These are phyloP conservation scores for Aspergillus carlsbadensis DNA, from an alignment of 495 filamentous ascomycete species.

Conservation along the genomic window DNA sequence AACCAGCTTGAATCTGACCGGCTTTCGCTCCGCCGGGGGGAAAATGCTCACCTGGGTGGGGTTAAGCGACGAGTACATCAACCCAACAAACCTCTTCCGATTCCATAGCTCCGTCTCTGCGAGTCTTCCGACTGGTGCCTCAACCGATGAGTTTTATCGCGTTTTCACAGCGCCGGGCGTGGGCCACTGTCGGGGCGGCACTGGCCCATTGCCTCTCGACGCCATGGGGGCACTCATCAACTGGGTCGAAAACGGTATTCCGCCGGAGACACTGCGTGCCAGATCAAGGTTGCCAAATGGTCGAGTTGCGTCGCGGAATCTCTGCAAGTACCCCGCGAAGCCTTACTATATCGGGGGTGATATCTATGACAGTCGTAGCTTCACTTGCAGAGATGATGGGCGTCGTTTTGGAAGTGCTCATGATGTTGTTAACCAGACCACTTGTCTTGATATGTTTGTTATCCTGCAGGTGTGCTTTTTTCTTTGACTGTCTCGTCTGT, in stretches of 20 bases:
- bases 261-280: constrained; percentile 4
- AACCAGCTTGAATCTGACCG: constrained; percentile 30
- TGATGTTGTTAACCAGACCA: too few species aligned
- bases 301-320: too few species aligned
- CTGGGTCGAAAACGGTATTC: constrained; percentile 10
- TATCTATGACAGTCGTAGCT: too few species aligned
- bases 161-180: constrained; percentile 12
- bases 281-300: too few species aligned
- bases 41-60: constrained; percentile 48
- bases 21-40: constrained; percentile 31
- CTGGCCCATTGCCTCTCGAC: neutral
- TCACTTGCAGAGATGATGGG: too few species aligned
- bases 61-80: constrained; percentile 22
- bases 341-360: too few species aligned
- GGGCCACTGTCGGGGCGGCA: neutral
- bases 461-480: too few species aligned
- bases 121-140: neutral
- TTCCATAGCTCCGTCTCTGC: constrained; percentile 18
- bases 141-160: constrained; percentile 22
- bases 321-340: too few species aligned
- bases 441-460: too few species aligned
- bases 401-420: too few species aligned
- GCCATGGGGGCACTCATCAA: neutral
- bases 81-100: constrained; percentile 1
- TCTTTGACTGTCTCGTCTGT: too few species aligned